Base-by-base conservation (phyloP, 768 basidiomycete genomes). In the Tylopilus vinaceipallidus region DNA sequence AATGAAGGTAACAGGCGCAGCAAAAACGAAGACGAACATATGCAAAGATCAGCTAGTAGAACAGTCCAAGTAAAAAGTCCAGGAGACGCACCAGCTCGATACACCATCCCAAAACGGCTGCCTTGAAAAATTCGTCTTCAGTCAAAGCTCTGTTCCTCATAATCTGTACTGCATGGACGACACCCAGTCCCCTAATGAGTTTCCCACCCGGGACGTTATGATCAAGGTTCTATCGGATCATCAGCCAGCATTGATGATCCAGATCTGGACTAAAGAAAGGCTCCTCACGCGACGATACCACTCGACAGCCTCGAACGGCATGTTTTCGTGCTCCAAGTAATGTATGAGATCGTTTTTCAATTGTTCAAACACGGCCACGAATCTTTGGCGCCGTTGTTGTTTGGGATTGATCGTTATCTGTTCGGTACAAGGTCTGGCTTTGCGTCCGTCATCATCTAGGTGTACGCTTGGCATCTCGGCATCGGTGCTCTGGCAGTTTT, bases 191-290 rank as follows among this genome's bases (percentile, higher is more conserved):
- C 29, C 95, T 83, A 71, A 97, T 98, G 47, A 98, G 84, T 71
- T 98, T 98, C 3, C 93, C 94, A 37, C 92, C 91, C 0, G 94
- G 94, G 19, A 91, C 88, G 70, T 98, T 98, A 75, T 93, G 88
- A 56, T 94, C 81, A 47, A 98, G 74, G 66, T 79, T 94, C 91
- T 94, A 24, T n/a, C n/a, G n/a, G n/a, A n/a, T n/a, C n/a, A n/a
- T n/a, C n/a, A n/a, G n/a, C n/a, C n/a, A n/a, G n/a, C n/a, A n/a
- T n/a, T n/a, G n/a, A n/a, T n/a, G n/a, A n/a, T n/a, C n/a, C n/a
- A n/a, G n/a, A n/a, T n/a, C n/a, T n/a, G n/a, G n/a, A n/a, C n/a
- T n/a, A 23, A 30, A 38, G 35, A 41, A 22, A 20, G 14, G 74
- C n/a, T n/a, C n/a, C 83, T 32, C 50, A 95, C 95, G 53, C 79